Evolutionary conservation across 306 rosid genomes (phyloP), one percentile per base, ranked within the genome.

Genomic region (Cicer chorassanicum): DNA sequence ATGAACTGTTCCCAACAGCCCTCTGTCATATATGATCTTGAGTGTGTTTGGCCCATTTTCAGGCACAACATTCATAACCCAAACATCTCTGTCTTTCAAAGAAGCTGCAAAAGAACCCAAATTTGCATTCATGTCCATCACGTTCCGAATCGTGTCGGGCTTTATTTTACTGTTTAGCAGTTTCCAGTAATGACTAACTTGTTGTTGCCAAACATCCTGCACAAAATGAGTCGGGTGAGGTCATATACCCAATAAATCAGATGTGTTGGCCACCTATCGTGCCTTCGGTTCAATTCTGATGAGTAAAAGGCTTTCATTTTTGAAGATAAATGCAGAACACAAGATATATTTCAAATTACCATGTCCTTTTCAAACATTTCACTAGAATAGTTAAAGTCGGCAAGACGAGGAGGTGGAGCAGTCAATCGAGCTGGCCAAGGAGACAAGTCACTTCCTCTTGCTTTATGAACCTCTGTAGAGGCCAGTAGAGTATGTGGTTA

Each of bases 51-150:
- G 96, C 79, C 92, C 96, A 59, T 91, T 93, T 84, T 89, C 91
- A 8, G 94, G 88, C 60, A 91, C 92, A 42, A 89, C 97, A 65
- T 93, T 93, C 98, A 93, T 91, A 77, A 91, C 96, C 98, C 98
- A 93, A 68, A 93, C 92, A 67, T 87, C 90, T 83, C 83, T 93
- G 81, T 82, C 84, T 76, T 84, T 93, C 74, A 93, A 81, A 86
- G 97, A 92, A 84, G 98, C 97, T 21, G 92, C 97, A 79, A 91
- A 91, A 29, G 98, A 93, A 43, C 96, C 96, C 87, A 93, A 83
- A 73, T 80, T 68, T 55, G 98, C 92, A 74, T 93, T 93, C 98
- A 93, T 91, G 88, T 93, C 98, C 98, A 93, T 93, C 75, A 93
- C 83, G 8, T 93, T 93, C 83, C 98, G 82, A 74, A 91, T 18